Conservation (phyloP, 2,329 filamentous ascomycete species). For the Fusarium sp. region DNA sequence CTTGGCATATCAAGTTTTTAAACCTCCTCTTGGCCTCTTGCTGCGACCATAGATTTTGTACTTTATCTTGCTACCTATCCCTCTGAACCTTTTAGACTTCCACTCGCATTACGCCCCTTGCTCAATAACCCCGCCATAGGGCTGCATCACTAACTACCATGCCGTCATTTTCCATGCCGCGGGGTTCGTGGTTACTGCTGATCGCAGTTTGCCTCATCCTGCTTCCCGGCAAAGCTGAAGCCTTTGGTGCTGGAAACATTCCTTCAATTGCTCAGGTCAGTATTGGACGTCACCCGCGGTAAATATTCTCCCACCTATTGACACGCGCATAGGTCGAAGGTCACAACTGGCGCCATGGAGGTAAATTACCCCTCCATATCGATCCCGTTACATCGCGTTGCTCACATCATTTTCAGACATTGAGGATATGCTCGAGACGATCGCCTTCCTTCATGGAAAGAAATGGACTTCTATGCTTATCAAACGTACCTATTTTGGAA, state of each 20-base stretch:
- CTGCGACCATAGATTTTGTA: neutral
- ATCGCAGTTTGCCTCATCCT: constrained; percentile 60
- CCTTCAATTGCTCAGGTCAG: constrained; percentile 65
- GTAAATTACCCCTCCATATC: constrained; percentile 45
- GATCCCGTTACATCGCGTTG: constrained; percentile 1
- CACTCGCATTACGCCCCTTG: constrained; percentile 3
- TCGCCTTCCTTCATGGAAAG: constrained; percentile 80
- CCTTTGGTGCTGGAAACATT: constrained; percentile 76
- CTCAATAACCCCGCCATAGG: constrained; percentile 33
- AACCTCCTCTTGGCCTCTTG: neutral
- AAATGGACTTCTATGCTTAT: constrained; percentile 86
- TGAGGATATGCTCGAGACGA: constrained; percentile 80
- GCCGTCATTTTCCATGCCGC: constrained; percentile 57
- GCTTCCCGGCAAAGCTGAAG: constrained; percentile 63
- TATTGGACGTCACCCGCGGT: neutral
- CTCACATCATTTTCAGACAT: constrained; percentile 62
- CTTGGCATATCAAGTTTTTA: constrained; percentile 19
- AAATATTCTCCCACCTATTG: neutral
- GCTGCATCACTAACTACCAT: constrained; percentile 49
- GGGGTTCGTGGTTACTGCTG: constrained; percentile 61
- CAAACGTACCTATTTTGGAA: constrained; percentile 83
- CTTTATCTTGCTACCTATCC: neutral
- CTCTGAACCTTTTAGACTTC: neutral
- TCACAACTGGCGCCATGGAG: constrained; percentile 74
- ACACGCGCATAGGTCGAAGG: constrained; percentile 64